A percentile compares a stretch with the other conserved stretches of the same genome.
phyloP scores from a whole-genome alignment of 371 early-diverging fungal genomes.

The Syncephalastrum contaminatum region DNA sequence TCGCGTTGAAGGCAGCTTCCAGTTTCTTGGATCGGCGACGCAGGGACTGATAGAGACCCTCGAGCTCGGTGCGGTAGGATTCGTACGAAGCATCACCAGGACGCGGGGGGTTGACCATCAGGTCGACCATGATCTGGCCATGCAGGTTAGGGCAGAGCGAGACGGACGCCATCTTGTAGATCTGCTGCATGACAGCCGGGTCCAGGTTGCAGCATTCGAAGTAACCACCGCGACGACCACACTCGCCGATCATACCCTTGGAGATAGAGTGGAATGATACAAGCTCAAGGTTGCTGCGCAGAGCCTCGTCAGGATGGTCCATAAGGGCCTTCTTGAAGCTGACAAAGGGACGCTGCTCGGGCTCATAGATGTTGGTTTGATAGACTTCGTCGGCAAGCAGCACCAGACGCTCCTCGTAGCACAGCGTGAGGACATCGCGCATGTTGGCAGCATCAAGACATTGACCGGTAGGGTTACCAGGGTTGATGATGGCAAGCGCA shows the following conservation, averaged over 20 bases:
- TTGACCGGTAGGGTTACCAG: conserved; percentile 98
- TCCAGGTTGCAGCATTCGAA: conserved; percentile 91
- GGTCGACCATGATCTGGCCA: conserved; percentile 85
- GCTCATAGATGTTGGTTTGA: conserved; percentile 91
- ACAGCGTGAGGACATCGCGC: conserved; percentile 85
- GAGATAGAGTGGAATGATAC: conserved; percentile 96
- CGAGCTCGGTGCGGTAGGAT: conserved; percentile 71
- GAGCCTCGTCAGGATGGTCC: conserved; percentile 58
- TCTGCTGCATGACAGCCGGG: conserved; percentile 67
- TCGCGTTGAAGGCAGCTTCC: conserved; percentile 72
- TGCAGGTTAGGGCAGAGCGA: conserved; percentile 89
- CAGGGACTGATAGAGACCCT: conserved; percentile 81
- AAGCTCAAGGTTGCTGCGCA: conserved; percentile 70
- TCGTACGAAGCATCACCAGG: conserved; percentile 78
- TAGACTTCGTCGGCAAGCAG: conserved; percentile 98
- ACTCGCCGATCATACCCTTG: conserved; percentile 98
- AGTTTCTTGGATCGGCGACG: conserved; percentile 78
- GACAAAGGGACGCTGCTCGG: conserved; percentile 81
- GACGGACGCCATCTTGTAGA: conserved; percentile 94
- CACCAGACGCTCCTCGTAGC: conserved; percentile 77
- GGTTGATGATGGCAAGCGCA: conserved; percentile 95
- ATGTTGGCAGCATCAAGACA: conserved; percentile 82
- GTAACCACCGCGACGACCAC: conserved; percentile 97
- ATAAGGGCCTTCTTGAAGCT: conserved; percentile 91
- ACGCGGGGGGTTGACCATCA: conserved; percentile 93